Conservation (phyloP, 805 yeast genomes). For the Lipomyces orientalis region DNA sequence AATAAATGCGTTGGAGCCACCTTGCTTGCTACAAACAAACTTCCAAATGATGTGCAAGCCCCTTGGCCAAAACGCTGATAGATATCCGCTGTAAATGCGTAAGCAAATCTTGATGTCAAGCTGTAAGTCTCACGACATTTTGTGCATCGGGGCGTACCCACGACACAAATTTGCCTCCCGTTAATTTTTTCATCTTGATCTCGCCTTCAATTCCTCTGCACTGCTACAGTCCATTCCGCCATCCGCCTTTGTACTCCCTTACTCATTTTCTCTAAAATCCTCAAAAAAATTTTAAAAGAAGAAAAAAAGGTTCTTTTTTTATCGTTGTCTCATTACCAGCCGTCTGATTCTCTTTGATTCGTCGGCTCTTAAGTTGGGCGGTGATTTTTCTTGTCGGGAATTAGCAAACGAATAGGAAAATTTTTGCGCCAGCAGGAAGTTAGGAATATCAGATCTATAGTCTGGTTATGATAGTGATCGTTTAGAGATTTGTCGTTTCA, state of each 20-base stretch:
- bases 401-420: slow-evolving; percentile 6
- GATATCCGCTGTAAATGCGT: background rate
- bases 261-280: slow-evolving; percentile 21
- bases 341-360: slow-evolving; percentile 6
- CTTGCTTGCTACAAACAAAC: too few relatives aligned
- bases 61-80: background rate
- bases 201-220: slow-evolving; percentile 1
- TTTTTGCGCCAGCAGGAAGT: slow-evolving; percentile 3
- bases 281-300: slow-evolving; percentile 33
- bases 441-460: background rate
- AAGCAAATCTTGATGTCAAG: background rate
- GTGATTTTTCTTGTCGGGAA: slow-evolving; percentile 7
- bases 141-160: background rate
- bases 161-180: slow-evolving; percentile 21
- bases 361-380: background rate
- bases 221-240: background rate
- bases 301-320: slow-evolving; percentile 22
- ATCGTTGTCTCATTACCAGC: slow-evolving; percentile 1
- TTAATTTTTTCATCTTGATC: slow-evolving; percentile 12
- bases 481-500: background rate
- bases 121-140: background rate
- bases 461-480: background rate
- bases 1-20: too few relatives aligned
- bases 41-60: too few relatives aligned
- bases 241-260: background rate